Evolutionary conservation across 2,329 filamentous ascomycete species (phyloP), one percentile per base, ranked within the genome.

Genomic region (Hymenoscyphus repandus): DNA sequence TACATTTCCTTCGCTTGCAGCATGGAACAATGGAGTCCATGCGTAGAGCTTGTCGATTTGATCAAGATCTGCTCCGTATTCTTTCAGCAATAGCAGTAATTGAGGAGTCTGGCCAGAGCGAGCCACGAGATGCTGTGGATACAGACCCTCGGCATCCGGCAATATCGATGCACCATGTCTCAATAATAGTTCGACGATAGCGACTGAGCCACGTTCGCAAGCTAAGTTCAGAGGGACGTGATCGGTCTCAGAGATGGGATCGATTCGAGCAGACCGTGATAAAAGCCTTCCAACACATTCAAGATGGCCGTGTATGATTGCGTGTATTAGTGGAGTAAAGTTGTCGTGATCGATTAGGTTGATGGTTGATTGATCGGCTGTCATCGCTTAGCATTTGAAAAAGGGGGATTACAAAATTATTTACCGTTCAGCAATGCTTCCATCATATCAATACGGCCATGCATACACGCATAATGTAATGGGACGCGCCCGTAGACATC

Each of bases 11-110:
- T 99, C 93, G 65, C 91, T 96, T 9, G 93, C 93, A 2, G 93
- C 92, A 67, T 99, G 92, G 51, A 99, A 93, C 5, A 99, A 75
- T 0, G 93, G 91, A 2, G 93, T 97, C 93, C 93, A 99, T 54
- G 92, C 90, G 62, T 97, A 97, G 13, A 99, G 77, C 70, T 96
- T 97, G 69, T 99, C 93, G 31, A 89, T 77, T 67, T 97, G 91
- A 63, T 99, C 83, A 39, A 99, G 77, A 66, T 99, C 85, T 18
- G 90, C 92, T 1, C 91, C 91, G 63, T 93, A 91, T 45, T 86
- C 77, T 66, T 90, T 86, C 11, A 99, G 75, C 36, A 96, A 75
- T 12, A 91, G 72, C 10, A 97, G 75, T 27, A 96, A 78, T 49
- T 88, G 78, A 1, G 90, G 87, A 0, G 83, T 87, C 64, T 91